These are phyloP conservation scores for Brassica cretica DNA, from an alignment of 345 rosid species.

Conservation along the genomic window DNA sequence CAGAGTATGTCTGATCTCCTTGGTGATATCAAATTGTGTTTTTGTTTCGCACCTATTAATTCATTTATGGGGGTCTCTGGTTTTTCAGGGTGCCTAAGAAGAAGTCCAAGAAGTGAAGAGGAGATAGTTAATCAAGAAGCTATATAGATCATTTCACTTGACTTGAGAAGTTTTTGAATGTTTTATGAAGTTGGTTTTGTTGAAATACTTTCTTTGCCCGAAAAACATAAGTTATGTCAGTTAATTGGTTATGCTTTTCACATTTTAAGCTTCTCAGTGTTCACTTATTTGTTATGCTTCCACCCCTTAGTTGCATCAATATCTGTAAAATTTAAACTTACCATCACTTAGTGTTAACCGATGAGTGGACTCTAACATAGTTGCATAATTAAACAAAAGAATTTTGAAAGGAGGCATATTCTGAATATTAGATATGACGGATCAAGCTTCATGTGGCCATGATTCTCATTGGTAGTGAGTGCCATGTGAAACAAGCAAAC, in stretches of 20 bases:
- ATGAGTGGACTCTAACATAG: too few relatives aligned
- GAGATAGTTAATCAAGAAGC: slow-evolving; percentile 20
- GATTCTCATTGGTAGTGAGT: background rate
- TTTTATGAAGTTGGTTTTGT: slow-evolving; percentile 29
- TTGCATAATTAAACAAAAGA: too few relatives aligned
- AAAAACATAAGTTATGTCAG: slow-evolving; percentile 33
- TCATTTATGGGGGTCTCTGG: background rate
- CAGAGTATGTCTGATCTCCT: slow-evolving; percentile 23
- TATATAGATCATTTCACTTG: slow-evolving; percentile 18
- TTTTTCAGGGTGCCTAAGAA: slow-evolving; percentile 34
- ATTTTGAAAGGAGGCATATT: too few relatives aligned
- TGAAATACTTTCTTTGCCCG: slow-evolving; percentile 14
- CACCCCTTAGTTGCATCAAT: background rate
- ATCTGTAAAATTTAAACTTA: background rate
- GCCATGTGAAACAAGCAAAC: background rate
- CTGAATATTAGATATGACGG: too few relatives aligned
- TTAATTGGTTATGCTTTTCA: slow-evolving; percentile 21
- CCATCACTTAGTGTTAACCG: background rate
- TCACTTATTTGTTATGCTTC: background rate
- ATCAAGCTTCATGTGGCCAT: background rate
- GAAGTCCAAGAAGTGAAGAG: slow-evolving; percentile 42
- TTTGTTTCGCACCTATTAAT: background rate
- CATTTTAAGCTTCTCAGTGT: background rate
- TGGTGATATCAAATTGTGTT: background rate
- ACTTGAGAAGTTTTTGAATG: slow-evolving; percentile 33